phyloP scores from a whole-genome alignment of 139 green algal genomes.

The Pseudopediastrum boryanum region DNA sequence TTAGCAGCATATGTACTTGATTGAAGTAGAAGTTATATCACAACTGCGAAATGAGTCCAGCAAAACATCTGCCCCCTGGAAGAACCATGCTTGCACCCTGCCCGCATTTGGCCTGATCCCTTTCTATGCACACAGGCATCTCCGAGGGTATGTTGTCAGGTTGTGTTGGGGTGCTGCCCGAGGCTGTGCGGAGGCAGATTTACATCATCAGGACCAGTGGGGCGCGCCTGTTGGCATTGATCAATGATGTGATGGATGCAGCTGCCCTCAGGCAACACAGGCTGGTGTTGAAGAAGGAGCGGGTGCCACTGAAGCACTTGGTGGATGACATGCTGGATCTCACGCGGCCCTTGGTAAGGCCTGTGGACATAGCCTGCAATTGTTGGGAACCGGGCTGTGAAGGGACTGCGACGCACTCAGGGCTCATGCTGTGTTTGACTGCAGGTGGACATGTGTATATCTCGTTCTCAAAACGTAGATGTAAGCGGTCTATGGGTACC shows the following conservation, averaged over 20 bases:
- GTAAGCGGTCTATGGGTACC: no score
- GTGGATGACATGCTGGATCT: constrained; percentile 57
- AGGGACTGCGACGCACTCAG: no score
- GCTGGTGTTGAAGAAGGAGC: constrained; percentile 58
- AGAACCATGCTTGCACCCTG: no score
- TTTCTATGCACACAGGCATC: constrained; percentile 45
- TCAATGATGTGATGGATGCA: constrained; percentile 63
- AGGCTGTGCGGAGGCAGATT: constrained; percentile 45
- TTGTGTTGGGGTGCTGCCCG: constrained; percentile 51
- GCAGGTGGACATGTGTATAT: no score
- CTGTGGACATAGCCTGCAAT: no score
- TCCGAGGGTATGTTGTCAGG: constrained; percentile 54
- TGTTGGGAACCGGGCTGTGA: no score
- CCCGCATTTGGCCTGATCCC: background rate
- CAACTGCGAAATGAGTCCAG: background rate
- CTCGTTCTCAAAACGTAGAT: no score
- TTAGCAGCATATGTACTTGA: no score
- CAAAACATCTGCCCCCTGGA: background rate
- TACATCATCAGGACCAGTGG: constrained; percentile 57
- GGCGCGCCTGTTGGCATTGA: constrained; percentile 54
- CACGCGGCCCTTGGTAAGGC: constrained; percentile 45
- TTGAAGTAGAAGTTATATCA: background rate
- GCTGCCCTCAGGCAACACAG: constrained; percentile 53
- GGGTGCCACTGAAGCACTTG: constrained; percentile 46
- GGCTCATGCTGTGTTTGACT: no score